These are phyloP conservation scores for Citrus maxima DNA, from an alignment of 345 rosid genomes.

Conservation along the genomic window DNA sequence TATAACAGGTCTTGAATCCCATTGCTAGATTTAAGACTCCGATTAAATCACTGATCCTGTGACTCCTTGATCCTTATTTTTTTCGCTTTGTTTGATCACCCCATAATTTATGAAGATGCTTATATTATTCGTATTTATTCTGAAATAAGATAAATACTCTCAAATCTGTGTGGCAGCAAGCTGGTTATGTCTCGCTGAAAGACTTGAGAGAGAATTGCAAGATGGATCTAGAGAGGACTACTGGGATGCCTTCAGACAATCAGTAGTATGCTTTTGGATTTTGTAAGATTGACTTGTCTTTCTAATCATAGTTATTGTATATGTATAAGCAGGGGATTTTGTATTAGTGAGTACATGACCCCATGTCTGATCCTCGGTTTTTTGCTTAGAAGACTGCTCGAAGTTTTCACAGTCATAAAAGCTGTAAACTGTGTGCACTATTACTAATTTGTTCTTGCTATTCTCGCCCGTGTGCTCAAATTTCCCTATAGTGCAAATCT, in stretches of 20 bases:
- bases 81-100: background rate
- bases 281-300: constrained; percentile 19
- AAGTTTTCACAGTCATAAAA: constrained; percentile 7
- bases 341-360: background rate
- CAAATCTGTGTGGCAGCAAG: constrained; percentile 49
- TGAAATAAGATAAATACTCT: constrained; percentile 10
- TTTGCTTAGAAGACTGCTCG: constrained; percentile 3
- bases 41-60: constrained; percentile 3
- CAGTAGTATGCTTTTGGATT: constrained; percentile 22
- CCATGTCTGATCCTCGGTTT: constrained; percentile 8
- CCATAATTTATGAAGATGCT: background rate
- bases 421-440: constrained; percentile 5
- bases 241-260: constrained; percentile 40
- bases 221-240: constrained; percentile 58
- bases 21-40: background rate
- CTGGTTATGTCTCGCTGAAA: constrained; percentile 41
- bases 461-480: background rate
- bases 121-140: background rate
- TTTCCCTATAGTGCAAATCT: background rate
- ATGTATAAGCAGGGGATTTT: constrained; percentile 3
- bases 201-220: constrained; percentile 75
- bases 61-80: background rate
- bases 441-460: constrained; percentile 2
- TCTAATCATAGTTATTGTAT: constrained; percentile 2
- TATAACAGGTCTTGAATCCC: background rate